Evolutionary conservation across 2,329 filamentous ascomycete genomes (phyloP).

Genomic region (Drechslerella dactyloides): DNA sequence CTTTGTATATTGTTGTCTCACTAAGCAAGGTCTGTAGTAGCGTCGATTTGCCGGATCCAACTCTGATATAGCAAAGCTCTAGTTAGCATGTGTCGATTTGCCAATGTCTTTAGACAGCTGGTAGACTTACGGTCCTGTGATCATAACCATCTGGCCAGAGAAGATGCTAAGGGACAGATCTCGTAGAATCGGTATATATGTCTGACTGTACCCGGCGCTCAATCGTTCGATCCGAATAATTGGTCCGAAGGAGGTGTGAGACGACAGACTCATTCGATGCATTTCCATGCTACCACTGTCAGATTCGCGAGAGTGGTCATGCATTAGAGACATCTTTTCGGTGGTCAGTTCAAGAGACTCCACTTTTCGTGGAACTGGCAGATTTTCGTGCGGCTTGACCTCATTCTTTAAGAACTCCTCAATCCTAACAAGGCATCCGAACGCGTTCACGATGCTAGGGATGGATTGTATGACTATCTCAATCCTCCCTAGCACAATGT

Average conservation of each 20-base stretch:
- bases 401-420: slow-evolving; percentile 43
- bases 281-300: neutral
- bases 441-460: slow-evolving; percentile 31
- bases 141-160: slow-evolving; percentile 14
- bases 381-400: slow-evolving; percentile 28
- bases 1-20: slow-evolving; percentile 56
- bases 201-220: slow-evolving; percentile 12
- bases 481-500: slow-evolving; percentile 27
- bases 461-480: slow-evolving; percentile 41
- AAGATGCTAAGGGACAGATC: slow-evolving; percentile 2
- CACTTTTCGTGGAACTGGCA: neutral
- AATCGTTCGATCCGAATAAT: slow-evolving; percentile 5
- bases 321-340: neutral
- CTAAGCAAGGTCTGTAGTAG: slow-evolving; percentile 59
- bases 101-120: no score
- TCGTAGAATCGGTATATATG: neutral
- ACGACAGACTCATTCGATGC: neutral
- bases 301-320: neutral
- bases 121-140: slow-evolving; percentile 38
- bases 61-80: slow-evolving; percentile 41
- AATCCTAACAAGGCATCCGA: slow-evolving; percentile 36
- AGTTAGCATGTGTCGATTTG: neutral
- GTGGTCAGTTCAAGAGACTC: neutral
- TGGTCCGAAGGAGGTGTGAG: neutral
- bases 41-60: slow-evolving; percentile 61